A percentile compares a stretch with the other conserved stretches of the same genome.
Evolutionary conservation across 169 alveolate species (phyloP).

Genomic region (Plasmodium sp.): DNA sequence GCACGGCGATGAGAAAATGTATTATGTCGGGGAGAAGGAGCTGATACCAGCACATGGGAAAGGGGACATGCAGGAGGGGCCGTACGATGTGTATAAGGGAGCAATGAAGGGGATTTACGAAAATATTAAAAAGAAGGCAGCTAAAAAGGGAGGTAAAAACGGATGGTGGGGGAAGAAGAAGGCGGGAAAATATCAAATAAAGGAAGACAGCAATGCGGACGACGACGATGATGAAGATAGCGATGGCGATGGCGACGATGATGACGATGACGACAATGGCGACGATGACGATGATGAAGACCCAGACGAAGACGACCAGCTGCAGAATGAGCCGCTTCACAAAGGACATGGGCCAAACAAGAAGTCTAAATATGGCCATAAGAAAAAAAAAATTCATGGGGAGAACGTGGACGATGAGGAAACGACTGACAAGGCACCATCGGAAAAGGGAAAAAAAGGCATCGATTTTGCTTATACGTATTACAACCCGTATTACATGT

Average conservation of each 20-base stretch:
- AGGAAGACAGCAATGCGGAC: neutral
- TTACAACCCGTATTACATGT: constrained; percentile 45
- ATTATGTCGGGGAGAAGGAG: neutral
- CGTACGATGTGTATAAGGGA: neutral
- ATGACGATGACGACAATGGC: neutral
- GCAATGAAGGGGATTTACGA: neutral
- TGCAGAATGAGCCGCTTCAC: neutral
- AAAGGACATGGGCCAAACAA: neutral
- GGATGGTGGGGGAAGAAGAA: neutral
- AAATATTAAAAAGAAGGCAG: neutral
- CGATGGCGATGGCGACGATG: neutral
- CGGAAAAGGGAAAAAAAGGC: neutral
- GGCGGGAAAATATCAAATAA: neutral
- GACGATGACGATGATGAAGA: neutral
- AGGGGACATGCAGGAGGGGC: neutral
- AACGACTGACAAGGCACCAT: neutral
- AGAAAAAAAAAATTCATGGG: neutral
- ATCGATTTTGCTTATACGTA: constrained; percentile 15
- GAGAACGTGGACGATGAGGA: neutral
- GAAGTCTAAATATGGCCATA: neutral
- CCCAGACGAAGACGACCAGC: neutral
- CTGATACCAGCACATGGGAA: neutral
- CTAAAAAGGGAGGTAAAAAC: neutral
- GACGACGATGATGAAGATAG: neutral
- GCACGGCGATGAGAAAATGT: neutral